phyloP scores from a whole-genome alignment of 2,329 filamentous ascomycete genomes.

The Ploettnerulaceae sp. region DNA sequence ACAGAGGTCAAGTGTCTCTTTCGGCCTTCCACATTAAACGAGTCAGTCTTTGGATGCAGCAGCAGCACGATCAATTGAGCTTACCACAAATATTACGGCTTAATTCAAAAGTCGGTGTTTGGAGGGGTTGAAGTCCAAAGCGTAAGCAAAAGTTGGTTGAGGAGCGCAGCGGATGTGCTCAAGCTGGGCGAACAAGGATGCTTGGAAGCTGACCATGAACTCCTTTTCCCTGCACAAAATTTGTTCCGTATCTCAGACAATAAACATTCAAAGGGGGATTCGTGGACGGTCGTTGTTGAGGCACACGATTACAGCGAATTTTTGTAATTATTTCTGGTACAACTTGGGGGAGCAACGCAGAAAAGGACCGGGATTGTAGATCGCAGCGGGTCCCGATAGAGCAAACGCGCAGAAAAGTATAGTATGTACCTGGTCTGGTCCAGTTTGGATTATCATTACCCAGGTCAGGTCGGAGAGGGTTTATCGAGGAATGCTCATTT shows the following conservation, averaged over 20 bases:
- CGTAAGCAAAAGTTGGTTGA: conserved; percentile 10
- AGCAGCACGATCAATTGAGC: conserved; percentile 1
- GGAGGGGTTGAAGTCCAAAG: conserved; percentile 2
- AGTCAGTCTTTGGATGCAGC: conserved; percentile 5
- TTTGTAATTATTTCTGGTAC: conserved; percentile 17
- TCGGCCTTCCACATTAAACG: background rate
- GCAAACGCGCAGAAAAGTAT: conserved; percentile 18
- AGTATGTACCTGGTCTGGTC: conserved; percentile 1
- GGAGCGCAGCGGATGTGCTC: background rate
- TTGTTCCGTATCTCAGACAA: background rate
- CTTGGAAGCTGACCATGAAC: background rate
- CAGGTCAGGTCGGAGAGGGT: background rate
- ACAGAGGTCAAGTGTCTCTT: background rate
- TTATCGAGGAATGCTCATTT: conserved; percentile 23
- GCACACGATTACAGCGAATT: conserved; percentile 19
- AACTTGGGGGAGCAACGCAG: conserved; percentile 22
- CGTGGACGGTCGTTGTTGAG: conserved; percentile 9
- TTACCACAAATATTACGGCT: conserved; percentile 15
- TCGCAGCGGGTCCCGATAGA: conserved; percentile 21
- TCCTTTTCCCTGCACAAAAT: background rate
- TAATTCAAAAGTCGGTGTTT: conserved; percentile 11
- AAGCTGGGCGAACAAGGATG: conserved; percentile 3
- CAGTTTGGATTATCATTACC: background rate
- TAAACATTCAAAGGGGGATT: background rate
- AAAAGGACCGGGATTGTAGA: conserved; percentile 24